phyloP scores from a whole-genome alignment of 2,329 filamentous ascomycete genomes.

The Ceratocystiopsis brevicomis region DNA sequence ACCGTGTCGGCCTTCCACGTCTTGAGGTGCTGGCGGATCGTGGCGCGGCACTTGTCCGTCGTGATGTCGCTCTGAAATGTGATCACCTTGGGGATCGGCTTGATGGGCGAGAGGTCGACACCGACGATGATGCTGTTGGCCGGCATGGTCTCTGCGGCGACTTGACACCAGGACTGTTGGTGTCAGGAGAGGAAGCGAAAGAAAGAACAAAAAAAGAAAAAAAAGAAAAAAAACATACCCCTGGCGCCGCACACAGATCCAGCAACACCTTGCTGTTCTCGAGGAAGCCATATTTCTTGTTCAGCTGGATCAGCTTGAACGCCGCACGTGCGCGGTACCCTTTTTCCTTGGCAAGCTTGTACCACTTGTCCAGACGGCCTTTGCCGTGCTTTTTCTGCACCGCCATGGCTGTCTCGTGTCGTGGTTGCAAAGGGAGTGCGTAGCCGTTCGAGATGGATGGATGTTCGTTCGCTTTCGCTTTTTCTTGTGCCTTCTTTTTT shows the following conservation, averaged over 20 bases:
- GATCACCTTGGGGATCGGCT: constrained; percentile 82
- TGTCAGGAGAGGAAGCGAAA: constrained; percentile 9
- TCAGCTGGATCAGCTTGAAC: constrained; percentile 94
- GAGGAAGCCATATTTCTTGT: constrained; percentile 97
- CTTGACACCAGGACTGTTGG: constrained; percentile 92
- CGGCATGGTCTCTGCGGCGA: constrained; percentile 90
- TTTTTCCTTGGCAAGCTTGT: constrained; percentile 95
- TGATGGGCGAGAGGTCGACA: constrained; percentile 88
- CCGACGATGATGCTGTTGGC: constrained; percentile 76
- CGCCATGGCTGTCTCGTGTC: constrained; percentile 44
- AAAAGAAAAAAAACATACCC: constrained; percentile 28
- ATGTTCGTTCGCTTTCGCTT: neutral
- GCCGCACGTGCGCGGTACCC: constrained; percentile 89
- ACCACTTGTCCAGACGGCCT: constrained; percentile 97
- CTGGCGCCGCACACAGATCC: constrained; percentile 93
- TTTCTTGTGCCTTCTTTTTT: constrained; percentile 1
- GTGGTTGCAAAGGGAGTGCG: neutral
- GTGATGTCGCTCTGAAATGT: constrained; percentile 97
- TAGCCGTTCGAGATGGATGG: neutral
- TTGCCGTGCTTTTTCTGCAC: constrained; percentile 99
- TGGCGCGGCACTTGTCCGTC: constrained; percentile 84
- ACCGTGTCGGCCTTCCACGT: constrained; percentile 93
- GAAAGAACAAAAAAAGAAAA: constrained; percentile 8
- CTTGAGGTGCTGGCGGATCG: constrained; percentile 76
- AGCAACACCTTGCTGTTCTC: constrained; percentile 91